Evolutionary conservation across 192 early-diverging fungal genomes (phyloP).

Genomic region (Rhizophagus clarus): DNA sequence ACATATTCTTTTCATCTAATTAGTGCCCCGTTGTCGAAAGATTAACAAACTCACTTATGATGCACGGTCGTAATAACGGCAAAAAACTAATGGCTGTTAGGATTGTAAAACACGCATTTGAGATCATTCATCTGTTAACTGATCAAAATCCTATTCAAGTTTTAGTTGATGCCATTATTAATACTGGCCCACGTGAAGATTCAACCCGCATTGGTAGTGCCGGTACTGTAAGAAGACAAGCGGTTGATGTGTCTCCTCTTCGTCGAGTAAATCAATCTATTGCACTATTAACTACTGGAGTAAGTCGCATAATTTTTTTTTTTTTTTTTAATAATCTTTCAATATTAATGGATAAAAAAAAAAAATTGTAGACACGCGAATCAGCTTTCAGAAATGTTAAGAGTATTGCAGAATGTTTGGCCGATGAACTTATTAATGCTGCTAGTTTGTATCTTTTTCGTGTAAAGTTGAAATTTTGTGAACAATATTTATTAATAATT

Average conservation of each 20-base stretch:
- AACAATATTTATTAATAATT: neutral
- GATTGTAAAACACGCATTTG: conserved; percentile 99
- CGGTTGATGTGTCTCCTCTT: conserved; percentile 98
- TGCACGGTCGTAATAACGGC: conserved; percentile 99
- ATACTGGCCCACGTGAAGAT: conserved; percentile 99
- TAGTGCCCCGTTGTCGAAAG: conserved; percentile 98
- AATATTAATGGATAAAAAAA: neutral
- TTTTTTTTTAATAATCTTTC: neutral
- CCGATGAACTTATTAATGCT: conserved; percentile 99
- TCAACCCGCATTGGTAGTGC: conserved; percentile 97
- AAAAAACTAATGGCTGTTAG: conserved; percentile 99
- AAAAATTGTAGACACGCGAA: conserved; percentile 75
- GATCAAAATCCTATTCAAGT: conserved; percentile 99
- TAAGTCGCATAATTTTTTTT: conserved; percentile 46
- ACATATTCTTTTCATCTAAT: neutral
- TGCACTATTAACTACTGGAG: conserved; percentile 90
- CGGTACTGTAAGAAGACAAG: conserved; percentile 98
- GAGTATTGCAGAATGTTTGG: conserved; percentile 99
- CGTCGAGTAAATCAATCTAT: conserved; percentile 97
- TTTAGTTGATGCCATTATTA: conserved; percentile 97
- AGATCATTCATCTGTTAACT: conserved; percentile 98
- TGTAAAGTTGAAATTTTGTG: neutral
- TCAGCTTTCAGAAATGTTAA: conserved; percentile 99
- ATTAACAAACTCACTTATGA: conserved; percentile 98
- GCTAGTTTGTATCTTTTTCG: conserved; percentile 49